Conservation (phyloP, 2,329 filamentous ascomycete genomes). For the Stemphylium lycopersici region DNA sequence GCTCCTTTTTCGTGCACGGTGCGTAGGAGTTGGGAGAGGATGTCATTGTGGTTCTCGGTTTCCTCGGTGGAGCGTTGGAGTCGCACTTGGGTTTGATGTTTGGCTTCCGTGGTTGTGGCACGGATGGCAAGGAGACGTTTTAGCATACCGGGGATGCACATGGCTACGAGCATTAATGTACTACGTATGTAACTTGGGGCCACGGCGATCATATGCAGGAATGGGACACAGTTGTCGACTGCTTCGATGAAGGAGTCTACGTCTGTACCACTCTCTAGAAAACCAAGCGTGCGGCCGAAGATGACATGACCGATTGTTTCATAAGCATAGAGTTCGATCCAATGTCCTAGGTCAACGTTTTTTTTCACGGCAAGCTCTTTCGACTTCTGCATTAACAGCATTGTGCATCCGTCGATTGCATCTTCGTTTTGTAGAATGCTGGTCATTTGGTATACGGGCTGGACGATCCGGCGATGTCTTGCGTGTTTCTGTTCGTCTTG, state of each 20-base stretch:
- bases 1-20: conserved; percentile 38
- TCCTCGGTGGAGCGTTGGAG: conserved; percentile 10
- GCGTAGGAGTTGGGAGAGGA: conserved; percentile 26
- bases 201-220: conserved; percentile 35
- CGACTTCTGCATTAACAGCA: conserved; percentile 30
- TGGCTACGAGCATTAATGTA: conserved; percentile 32
- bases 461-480: conserved; percentile 22
- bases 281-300: conserved; percentile 52
- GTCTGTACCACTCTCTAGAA: conserved; percentile 49
- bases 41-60: conserved; percentile 19
- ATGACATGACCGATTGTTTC: conserved; percentile 53
- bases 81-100: conserved; percentile 18
- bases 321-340: conserved; percentile 38
- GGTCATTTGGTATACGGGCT: conserved; percentile 49
- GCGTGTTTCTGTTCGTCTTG: conserved; percentile 26
- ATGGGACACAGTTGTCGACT: conserved; percentile 44
- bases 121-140: conserved; percentile 37
- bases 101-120: conserved; percentile 23
- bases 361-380: conserved; percentile 23
- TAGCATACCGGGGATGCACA: conserved; percentile 25
- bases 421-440: conserved; percentile 46
- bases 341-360: conserved; percentile 33
- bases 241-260: conserved; percentile 48
- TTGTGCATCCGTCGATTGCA: conserved; percentile 31
- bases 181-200: conserved; percentile 38